These are phyloP conservation scores for Metarhizium album DNA, from an alignment of 2,329 filamentous ascomycete genomes.

Conservation along the genomic window DNA sequence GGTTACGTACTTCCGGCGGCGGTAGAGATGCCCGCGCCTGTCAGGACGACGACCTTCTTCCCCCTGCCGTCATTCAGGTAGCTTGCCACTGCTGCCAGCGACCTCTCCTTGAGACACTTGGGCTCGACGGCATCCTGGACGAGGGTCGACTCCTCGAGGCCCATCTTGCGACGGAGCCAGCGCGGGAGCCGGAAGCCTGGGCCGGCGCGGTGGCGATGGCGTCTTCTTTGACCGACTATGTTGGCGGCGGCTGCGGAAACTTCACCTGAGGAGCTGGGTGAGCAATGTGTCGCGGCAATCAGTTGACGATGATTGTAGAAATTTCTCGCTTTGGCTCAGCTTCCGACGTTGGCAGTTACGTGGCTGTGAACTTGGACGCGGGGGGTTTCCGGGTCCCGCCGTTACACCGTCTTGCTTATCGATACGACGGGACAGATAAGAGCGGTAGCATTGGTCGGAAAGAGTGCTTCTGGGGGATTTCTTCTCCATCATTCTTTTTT, in stretches of 20 bases:
- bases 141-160: constrained; percentile 68
- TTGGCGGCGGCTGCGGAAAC: constrained; percentile 7
- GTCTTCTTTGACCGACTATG: constrained; percentile 30
- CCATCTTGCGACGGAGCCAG: constrained; percentile 53
- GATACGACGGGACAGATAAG: constrained; percentile 2
- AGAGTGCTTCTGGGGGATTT: too few species aligned
- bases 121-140: constrained; percentile 51
- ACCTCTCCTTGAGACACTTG: constrained; percentile 55
- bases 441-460: background rate
- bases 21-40: constrained; percentile 81
- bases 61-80: constrained; percentile 61
- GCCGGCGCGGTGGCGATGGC: constrained; percentile 24
- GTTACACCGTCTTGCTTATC: constrained; percentile 10
- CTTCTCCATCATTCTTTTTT: too few species aligned
- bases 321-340: background rate
- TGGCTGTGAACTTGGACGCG: too few species aligned
- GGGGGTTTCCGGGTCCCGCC: constrained; percentile 4
- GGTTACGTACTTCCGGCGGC: constrained; percentile 47
- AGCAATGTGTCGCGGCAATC: background rate
- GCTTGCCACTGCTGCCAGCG: constrained; percentile 64
- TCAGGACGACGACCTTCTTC: constrained; percentile 75
- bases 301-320: background rate
- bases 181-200: constrained; percentile 21
- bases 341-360: too few species aligned
- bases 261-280: background rate